These are phyloP conservation scores for Entophlyctis luteolus DNA, from an alignment of 192 early-diverging fungal species.

Conservation along the genomic window DNA sequence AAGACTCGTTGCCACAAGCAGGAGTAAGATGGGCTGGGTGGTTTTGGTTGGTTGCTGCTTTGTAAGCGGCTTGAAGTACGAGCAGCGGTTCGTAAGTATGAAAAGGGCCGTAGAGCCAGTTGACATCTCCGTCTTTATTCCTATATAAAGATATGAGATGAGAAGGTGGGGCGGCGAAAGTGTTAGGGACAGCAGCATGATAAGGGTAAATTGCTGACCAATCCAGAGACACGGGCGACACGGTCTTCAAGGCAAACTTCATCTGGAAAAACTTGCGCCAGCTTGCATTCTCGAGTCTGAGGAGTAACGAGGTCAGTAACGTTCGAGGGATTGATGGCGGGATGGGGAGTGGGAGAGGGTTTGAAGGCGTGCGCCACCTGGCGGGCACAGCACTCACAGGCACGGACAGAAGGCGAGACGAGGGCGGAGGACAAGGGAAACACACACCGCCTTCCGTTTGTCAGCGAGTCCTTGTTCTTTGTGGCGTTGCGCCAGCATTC, in stretches of 20 bases:
- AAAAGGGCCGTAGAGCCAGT: conserved; percentile 39
- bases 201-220: conserved; percentile 24
- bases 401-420: too few species aligned
- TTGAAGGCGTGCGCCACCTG: neutral
- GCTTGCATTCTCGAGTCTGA: conserved; percentile 35
- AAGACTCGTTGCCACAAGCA: neutral
- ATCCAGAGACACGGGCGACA: conserved; percentile 28
- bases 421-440: too few species aligned
- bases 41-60: neutral
- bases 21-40: too few species aligned
- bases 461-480: conserved; percentile 37
- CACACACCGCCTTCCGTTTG: conserved; percentile 35
- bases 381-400: too few species aligned
- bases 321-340: too few species aligned
- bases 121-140: conserved; percentile 34
- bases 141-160: conserved; percentile 16
- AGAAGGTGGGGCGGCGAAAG: neutral
- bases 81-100: conserved; percentile 33
- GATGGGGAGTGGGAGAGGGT: neutral
- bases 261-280: conserved; percentile 41
- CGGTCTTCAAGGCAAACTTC: conserved; percentile 30
- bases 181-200: conserved; percentile 6
- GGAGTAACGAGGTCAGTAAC: too few species aligned
- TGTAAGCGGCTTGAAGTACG: conserved; percentile 22
- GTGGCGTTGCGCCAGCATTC: conserved; percentile 47